These are phyloP conservation scores for Annulohypoxylon maeteangense DNA, from an alignment of 495 filamentous ascomycete genomes.

Conservation along the genomic window DNA sequence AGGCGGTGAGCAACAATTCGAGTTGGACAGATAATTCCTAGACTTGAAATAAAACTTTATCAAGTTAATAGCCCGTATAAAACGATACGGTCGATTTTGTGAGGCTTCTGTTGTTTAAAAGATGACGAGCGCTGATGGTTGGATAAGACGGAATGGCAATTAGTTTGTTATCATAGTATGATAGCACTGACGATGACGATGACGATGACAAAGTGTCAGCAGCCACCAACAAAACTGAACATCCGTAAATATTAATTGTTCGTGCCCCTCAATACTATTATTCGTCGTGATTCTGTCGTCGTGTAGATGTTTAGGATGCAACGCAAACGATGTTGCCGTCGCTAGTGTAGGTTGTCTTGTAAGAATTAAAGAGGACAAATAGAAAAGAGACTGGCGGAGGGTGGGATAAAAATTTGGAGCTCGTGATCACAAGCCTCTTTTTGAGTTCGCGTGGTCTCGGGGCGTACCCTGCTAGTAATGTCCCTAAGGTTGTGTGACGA, in stretches of 20 bases:
- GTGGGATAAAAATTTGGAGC: slow-evolving; percentile 22
- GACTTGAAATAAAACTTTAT: background rate
- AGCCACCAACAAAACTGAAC: background rate
- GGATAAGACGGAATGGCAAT: slow-evolving; percentile 25
- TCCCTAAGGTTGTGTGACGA: slow-evolving; percentile 12
- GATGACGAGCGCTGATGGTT: slow-evolving; percentile 2
- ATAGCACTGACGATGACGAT: background rate
- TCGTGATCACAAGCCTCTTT: slow-evolving; percentile 33
- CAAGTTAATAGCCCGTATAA: background rate
- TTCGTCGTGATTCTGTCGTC: background rate
- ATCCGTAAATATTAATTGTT: background rate
- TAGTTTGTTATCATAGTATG: slow-evolving; percentile 24
- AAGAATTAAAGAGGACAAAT: background rate
- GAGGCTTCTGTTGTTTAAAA: slow-evolving; percentile 3
- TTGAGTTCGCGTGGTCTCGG: slow-evolving; percentile 32
- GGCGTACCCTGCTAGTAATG: slow-evolving; percentile 1
- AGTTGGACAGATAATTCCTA: background rate
- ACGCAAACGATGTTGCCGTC: background rate
- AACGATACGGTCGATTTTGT: slow-evolving; percentile 19
- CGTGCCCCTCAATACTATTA: background rate
- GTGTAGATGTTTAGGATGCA: background rate
- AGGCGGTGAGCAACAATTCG: background rate
- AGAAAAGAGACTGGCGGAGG: slow-evolving; percentile 3
- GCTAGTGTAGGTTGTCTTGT: background rate
- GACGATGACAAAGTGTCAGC: background rate